phyloP scores from a whole-genome alignment of 495 filamentous ascomycete genomes.

The Parachaetomium inaequale region DNA sequence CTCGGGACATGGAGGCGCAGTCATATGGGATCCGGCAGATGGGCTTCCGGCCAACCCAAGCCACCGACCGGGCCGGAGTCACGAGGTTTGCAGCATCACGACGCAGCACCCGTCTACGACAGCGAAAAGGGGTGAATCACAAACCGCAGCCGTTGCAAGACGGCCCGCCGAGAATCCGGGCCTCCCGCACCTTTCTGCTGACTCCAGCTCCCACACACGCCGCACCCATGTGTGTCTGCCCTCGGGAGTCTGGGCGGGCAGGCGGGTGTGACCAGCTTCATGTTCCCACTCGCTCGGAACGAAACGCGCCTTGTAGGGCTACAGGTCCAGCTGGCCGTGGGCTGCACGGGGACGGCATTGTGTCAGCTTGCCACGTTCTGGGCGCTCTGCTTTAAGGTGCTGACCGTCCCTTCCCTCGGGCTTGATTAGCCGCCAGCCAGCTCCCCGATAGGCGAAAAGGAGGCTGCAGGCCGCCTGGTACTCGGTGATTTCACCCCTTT shows the following conservation, averaged over 20 bases:
- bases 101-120: too few species aligned
- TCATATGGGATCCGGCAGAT: not conserved
- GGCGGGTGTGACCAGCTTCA: not conserved
- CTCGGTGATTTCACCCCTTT: not conserved
- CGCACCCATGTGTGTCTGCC: too few species aligned
- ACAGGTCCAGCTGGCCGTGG: conserved; percentile 6
- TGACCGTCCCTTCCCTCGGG: conserved; percentile 13
- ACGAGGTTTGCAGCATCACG: not conserved
- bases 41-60: not conserved
- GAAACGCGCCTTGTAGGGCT: conserved; percentile 24
- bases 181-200: not conserved
- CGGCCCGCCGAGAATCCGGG: not conserved
- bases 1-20: not conserved
- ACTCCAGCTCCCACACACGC: too few species aligned
- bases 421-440: not conserved
- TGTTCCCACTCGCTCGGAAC: conserved; percentile 9
- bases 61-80: conserved; percentile 8
- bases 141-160: not conserved
- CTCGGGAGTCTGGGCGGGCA: too few species aligned
- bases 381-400: conserved; percentile 24
- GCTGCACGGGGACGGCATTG: conserved; percentile 3
- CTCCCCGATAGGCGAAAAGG: not conserved
- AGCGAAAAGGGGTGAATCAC: not conserved
- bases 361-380: conserved; percentile 7
- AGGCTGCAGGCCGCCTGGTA: not conserved